Percentiles rank a stretch among this genome's conserved stretches.
phyloP scores from a whole-genome alignment of 1,284 basidiomycete species.

The Pseudozyma hubeiensis region DNA sequence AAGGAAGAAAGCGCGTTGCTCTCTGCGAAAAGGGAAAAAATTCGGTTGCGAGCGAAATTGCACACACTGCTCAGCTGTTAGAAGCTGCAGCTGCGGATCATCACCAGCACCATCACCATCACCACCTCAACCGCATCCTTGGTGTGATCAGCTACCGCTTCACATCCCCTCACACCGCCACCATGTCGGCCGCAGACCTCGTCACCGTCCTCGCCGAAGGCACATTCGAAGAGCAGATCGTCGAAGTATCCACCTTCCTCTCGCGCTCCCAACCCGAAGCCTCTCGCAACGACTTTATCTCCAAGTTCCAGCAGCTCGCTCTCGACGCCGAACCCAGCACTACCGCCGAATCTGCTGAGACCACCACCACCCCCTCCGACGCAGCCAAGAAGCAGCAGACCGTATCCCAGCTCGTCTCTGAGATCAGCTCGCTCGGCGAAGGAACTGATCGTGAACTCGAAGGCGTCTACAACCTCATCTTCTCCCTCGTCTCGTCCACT shows the following conservation, averaged over 20 bases:
- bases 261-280: slow-evolving; percentile 59
- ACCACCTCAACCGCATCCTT: neutral
- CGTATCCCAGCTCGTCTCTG: slow-evolving; percentile 49
- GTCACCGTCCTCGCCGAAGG: slow-evolving; percentile 65
- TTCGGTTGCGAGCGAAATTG: neutral
- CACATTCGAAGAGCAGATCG: slow-evolving; percentile 63
- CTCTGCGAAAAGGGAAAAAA: neutral
- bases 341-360: slow-evolving; percentile 2
- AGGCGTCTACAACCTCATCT: slow-evolving; percentile 64
- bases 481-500: slow-evolving; percentile 49
- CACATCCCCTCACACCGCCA: slow-evolving; percentile 1
- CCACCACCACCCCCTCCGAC: slow-evolving; percentile 15
- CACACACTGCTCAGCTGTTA: neutral
- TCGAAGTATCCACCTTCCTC: slow-evolving; percentile 59
- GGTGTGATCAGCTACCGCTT: neutral
- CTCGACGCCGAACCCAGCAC: slow-evolving; percentile 46
- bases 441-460: slow-evolving; percentile 66
- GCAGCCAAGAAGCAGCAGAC: slow-evolving; percentile 41
- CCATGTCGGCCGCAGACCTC: slow-evolving; percentile 58
- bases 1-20: slow-evolving; percentile 7
- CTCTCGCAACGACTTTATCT: slow-evolving; percentile 57
- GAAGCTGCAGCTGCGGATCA: slow-evolving; percentile 2
- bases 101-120: neutral
- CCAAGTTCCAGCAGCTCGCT: slow-evolving; percentile 47
- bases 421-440: slow-evolving; percentile 52